Evolutionary conservation across 1,139 yeast species (phyloP), one percentile per base, ranked within the genome.

Genomic region (Yamadazyma mexicana): DNA sequence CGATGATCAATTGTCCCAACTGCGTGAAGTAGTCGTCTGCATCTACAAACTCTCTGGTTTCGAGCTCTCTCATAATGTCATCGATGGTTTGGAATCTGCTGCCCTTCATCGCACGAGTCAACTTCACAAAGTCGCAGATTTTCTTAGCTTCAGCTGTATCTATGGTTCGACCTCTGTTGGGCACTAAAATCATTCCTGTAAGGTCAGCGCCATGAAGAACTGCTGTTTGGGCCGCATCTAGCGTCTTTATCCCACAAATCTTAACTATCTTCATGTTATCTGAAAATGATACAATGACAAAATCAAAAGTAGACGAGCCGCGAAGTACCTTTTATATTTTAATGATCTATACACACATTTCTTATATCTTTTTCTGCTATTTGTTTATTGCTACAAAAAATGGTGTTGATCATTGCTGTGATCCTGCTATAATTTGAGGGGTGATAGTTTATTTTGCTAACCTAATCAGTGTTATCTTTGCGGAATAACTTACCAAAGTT

Each of bases 151-250:
- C 68, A 0, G 59, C 70, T 0, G 60, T 55, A 12, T 76, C 75
- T 1, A 88, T 75, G 0, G 96, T 87, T 38, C 98, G 73, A 28
- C 76, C 74, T 43, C 96, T 69, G 25, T 77, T 77, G 0, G 98
- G 98, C 1, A 88, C 98, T 54, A 92, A 58, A 31, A 92, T 92
- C 57, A 87, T 79, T 1, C 98, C 98, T 5, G 92, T 54, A 38
- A 88, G 61, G 49, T 85, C 78, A 0, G 97, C 91, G 0, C 94
- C 95, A 11, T 69, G 52, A 0, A 74, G 77, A 0, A 88, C 64
- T 0, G 97, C 97, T 3, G 55, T 58, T 25, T 62, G 47, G 0
- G 97, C 98, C 1, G 88, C 87, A 34, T 79, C 85, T 0, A 64
- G 58, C 2, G 84, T 72, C 51, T 77, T 77, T 18, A 91, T 57